Evolutionary conservation across 179 eudicot genomes (phyloP).

Genomic region (Beta corolliflora): DNA sequence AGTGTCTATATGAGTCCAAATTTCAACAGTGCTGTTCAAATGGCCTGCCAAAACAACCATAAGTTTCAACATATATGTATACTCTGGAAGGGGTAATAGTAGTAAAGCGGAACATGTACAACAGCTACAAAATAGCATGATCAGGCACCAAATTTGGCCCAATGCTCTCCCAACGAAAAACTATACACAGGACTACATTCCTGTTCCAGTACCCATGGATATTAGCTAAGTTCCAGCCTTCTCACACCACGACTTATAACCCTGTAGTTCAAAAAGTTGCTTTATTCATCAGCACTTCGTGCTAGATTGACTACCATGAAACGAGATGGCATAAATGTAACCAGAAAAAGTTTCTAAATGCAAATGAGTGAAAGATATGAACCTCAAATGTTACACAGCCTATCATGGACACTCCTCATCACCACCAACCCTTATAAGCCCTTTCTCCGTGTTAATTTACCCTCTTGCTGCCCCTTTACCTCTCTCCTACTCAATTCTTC

Average conservation of each 20-base stretch:
- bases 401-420: neutral
- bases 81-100: neutral
- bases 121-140: neutral
- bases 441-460: neutral
- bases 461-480: neutral
- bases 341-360: neutral
- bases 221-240: neutral
- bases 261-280: neutral
- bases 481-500: neutral
- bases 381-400: neutral
- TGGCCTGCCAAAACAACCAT: constrained; percentile 45
- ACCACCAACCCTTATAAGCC: neutral
- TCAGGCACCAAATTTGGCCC: neutral
- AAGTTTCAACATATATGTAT: constrained; percentile 4
- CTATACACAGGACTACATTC: neutral
- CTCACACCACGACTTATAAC: neutral
- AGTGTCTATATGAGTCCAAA: constrained; percentile 75
- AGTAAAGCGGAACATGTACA: neutral
- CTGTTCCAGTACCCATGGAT: neutral
- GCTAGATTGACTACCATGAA: constrained; percentile 4
- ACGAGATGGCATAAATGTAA: neutral
- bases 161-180: constrained; percentile 8
- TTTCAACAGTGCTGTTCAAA: constrained; percentile 44
- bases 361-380: neutral
- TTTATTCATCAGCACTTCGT: neutral